These are phyloP conservation scores for Macaranga tanarius DNA, from an alignment of 441 rosid species.

Conservation along the genomic window DNA sequence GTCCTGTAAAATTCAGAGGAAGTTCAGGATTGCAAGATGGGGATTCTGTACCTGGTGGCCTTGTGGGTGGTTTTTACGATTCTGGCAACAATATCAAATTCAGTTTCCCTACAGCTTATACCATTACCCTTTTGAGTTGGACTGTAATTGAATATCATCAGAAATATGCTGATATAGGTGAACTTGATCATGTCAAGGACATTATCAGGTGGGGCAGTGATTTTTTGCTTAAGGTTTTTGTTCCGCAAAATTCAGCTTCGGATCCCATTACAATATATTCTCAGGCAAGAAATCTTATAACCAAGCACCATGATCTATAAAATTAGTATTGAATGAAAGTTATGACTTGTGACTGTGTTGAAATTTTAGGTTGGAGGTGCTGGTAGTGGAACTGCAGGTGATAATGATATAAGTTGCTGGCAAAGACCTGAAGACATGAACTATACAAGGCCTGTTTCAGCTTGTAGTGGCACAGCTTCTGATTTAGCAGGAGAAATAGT, in stretches of 20 bases:
- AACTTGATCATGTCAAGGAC: conserved; percentile 60
- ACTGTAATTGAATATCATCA: conserved; percentile 57
- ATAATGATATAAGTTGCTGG: conserved; percentile 54
- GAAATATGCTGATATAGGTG: conserved; percentile 48
- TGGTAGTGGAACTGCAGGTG: conserved; percentile 25
- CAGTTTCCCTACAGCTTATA: conserved; percentile 59
- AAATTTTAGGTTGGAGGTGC: conserved; percentile 49
- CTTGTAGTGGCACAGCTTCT: conserved; percentile 41
- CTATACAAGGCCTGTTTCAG: conserved; percentile 42
- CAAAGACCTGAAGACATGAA: conserved; percentile 67
- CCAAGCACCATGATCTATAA: neutral
- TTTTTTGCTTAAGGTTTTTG: conserved; percentile 53
- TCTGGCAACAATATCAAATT: conserved; percentile 63
- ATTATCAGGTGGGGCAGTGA: conserved; percentile 59
- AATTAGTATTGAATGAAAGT: neutral
- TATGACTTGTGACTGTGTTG: neutral
- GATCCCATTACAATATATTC: conserved; percentile 39
- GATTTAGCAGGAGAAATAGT: conserved; percentile 58
- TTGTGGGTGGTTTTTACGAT: conserved; percentile 61
- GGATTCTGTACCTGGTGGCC: conserved; percentile 30
- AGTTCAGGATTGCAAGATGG: conserved; percentile 57
- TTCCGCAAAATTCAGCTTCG: conserved; percentile 30
- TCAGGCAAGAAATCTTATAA: conserved; percentile 43
- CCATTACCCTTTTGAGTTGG: conserved; percentile 63
- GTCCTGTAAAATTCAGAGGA: conserved; percentile 53